Evolutionary conservation across 192 early-diverging fungal species (phyloP).

Genomic region (Backusella liffmaniae): DNA sequence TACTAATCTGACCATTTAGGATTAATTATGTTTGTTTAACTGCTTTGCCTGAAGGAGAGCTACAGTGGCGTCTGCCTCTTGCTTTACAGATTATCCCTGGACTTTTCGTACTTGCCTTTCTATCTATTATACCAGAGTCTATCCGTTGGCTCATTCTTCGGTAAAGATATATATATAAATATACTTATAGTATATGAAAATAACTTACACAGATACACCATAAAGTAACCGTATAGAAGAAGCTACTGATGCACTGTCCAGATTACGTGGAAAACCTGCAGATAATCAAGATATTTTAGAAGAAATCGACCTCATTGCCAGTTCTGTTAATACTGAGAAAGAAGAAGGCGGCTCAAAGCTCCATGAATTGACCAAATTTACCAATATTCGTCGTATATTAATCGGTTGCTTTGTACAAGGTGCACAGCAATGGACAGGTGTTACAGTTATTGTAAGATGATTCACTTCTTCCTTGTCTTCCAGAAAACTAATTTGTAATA

Average conservation of each 20-base stretch:
- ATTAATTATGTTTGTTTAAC: constrained; percentile 6
- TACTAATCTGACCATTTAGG: constrained; percentile 5
- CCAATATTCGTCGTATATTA: background rate
- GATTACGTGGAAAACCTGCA: background rate
- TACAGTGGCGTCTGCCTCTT: constrained; percentile 21
- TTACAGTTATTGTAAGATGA: background rate
- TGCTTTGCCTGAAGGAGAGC: background rate
- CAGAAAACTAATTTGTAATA: background rate
- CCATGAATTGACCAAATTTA: background rate
- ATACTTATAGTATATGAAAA: background rate
- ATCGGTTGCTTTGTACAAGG: constrained; percentile 10
- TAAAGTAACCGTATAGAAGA: background rate
- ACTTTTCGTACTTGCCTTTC: background rate
- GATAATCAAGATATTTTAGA: background rate
- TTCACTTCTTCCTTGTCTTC: background rate
- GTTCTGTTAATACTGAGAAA: background rate
- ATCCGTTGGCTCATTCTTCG: constrained; percentile 7
- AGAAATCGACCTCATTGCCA: background rate
- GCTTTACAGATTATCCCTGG: constrained; percentile 22
- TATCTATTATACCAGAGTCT: constrained; percentile 5
- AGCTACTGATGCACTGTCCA: background rate
- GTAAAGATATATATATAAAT: background rate
- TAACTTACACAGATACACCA: background rate
- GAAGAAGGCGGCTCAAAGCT: background rate
- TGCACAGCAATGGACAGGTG: constrained; percentile 14